Evolutionary conservation across 2,329 filamentous ascomycete genomes (phyloP).

Genomic region (Epicoccum sorghinum): DNA sequence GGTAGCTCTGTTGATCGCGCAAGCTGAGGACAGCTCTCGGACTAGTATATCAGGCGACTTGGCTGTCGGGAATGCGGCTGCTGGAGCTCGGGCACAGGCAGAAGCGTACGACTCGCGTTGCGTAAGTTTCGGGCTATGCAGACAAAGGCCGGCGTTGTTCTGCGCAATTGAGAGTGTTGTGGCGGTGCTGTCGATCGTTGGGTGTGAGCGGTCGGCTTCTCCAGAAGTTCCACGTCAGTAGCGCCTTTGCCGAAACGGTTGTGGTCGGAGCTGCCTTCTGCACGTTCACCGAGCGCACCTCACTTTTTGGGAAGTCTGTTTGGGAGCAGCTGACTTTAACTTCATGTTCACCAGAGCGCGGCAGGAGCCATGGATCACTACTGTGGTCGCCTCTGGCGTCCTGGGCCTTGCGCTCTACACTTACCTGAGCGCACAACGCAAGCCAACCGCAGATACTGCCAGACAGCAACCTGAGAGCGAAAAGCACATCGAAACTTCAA

Average conservation of each 20-base stretch:
- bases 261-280: constrained; percentile 20
- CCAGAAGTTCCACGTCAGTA: constrained; percentile 43
- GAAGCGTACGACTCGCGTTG: constrained; percentile 32
- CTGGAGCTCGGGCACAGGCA: constrained; percentile 7
- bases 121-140: constrained; percentile 41
- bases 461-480: constrained; percentile 16
- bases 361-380: constrained; percentile 31
- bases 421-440: constrained; percentile 19
- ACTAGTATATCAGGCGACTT: constrained; percentile 26
- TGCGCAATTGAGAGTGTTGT: constrained; percentile 24
- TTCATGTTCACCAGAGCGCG: constrained; percentile 23
- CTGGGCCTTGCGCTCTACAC: constrained; percentile 29
- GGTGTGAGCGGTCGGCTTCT: constrained; percentile 24
- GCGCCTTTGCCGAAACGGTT: constrained; percentile 37
- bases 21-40: constrained; percentile 34
- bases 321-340: constrained; percentile 20
- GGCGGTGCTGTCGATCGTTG: constrained; percentile 23
- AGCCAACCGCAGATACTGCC: constrained; percentile 14
- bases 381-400: constrained; percentile 27
- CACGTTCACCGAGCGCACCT: constrained; percentile 26
- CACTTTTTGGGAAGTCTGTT: constrained; percentile 25
- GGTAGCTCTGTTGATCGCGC: constrained; percentile 28
- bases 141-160: constrained; percentile 20
- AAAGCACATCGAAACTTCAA: constrained; percentile 35
- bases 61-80: constrained; percentile 12